phyloP scores from a whole-genome alignment of 352 stramenopile genomes.

The Phytophthora capsici region DNA sequence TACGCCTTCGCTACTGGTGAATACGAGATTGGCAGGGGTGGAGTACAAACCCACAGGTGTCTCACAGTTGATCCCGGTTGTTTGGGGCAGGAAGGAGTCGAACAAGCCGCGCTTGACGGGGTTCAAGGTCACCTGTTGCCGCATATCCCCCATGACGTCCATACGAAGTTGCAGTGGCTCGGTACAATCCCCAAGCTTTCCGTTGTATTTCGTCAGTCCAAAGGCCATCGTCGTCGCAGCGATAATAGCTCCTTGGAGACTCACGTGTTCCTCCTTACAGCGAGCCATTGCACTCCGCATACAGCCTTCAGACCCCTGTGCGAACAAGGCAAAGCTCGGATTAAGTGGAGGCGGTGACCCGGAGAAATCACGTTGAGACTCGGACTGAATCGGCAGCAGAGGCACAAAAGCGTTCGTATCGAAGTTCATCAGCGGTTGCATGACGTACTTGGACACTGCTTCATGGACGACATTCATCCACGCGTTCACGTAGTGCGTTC shows the following conservation, averaged over 20 bases:
- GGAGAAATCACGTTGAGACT: slow-evolving; percentile 53
- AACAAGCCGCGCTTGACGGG: slow-evolving; percentile 25
- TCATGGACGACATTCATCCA: slow-evolving; percentile 58
- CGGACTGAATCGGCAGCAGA: slow-evolving; percentile 41
- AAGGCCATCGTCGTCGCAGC: slow-evolving; percentile 55
- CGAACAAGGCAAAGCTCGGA: slow-evolving; percentile 57
- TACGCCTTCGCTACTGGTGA: slow-evolving; percentile 58
- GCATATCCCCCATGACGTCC: slow-evolving; percentile 58
- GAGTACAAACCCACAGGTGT: slow-evolving; percentile 58
- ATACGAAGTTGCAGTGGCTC: slow-evolving; percentile 52
- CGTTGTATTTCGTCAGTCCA: slow-evolving; percentile 42
- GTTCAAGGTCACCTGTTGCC: slow-evolving; percentile 27
- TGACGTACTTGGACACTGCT: slow-evolving; percentile 67
- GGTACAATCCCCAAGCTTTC: slow-evolving; percentile 32
- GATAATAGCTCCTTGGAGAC: slow-evolving; percentile 52
- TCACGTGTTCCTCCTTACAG: slow-evolving; percentile 50
- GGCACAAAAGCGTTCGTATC: slow-evolving; percentile 58
- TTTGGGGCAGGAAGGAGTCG: slow-evolving; percentile 11
- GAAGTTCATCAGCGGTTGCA: slow-evolving; percentile 67
- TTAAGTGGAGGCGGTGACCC: slow-evolving; percentile 41
- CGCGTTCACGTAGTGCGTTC: slow-evolving; percentile 60
- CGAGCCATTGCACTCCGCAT: slow-evolving; percentile 47
- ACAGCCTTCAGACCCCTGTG: slow-evolving; percentile 42
- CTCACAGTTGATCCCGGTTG: slow-evolving; percentile 12
- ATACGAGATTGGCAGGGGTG: slow-evolving; percentile 49